Conservation (phyloP, 441 rosid genomes). For the Viola pubescens region DNA sequence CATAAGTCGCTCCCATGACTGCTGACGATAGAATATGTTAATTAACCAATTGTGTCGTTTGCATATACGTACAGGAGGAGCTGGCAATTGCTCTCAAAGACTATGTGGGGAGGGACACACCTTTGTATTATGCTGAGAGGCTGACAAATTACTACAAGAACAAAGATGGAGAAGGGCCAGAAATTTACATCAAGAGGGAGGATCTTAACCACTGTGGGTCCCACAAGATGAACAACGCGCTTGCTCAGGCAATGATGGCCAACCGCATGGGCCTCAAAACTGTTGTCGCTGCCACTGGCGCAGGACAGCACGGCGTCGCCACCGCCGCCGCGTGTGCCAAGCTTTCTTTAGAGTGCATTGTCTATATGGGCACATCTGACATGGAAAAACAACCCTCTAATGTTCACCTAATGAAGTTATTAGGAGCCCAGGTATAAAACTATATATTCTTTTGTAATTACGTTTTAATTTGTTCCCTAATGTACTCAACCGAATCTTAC, state of each 20-base stretch:
- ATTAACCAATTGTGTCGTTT: background rate
- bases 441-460: no score
- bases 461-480: no score
- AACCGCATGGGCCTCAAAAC: conserved; percentile 48
- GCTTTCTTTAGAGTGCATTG: conserved; percentile 44
- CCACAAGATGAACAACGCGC: conserved; percentile 74
- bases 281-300: conserved; percentile 64
- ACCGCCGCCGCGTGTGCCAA: conserved; percentile 76
- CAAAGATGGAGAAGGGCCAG: conserved; percentile 44
- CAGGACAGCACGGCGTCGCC: conserved; percentile 80
- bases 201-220: conserved; percentile 72
- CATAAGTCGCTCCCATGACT: no score
- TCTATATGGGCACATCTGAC: conserved; percentile 64
- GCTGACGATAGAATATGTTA: no score
- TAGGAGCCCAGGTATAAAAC: conserved; percentile 52
- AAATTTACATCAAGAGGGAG: conserved; percentile 71
- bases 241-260: conserved; percentile 71
- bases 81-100: conserved; percentile 48
- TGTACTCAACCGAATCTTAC: no score
- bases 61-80: conserved; percentile 41
- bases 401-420: conserved; percentile 42
- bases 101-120: conserved; percentile 72
- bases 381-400: conserved; percentile 54
- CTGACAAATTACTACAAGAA: conserved; percentile 53
- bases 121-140: conserved; percentile 61